A percentile compares a stretch with the other conserved stretches of the same genome.
Evolutionary conservation across 495 filamentous ascomycete species (phyloP).

Genomic region (Podospora fimiseda): DNA sequence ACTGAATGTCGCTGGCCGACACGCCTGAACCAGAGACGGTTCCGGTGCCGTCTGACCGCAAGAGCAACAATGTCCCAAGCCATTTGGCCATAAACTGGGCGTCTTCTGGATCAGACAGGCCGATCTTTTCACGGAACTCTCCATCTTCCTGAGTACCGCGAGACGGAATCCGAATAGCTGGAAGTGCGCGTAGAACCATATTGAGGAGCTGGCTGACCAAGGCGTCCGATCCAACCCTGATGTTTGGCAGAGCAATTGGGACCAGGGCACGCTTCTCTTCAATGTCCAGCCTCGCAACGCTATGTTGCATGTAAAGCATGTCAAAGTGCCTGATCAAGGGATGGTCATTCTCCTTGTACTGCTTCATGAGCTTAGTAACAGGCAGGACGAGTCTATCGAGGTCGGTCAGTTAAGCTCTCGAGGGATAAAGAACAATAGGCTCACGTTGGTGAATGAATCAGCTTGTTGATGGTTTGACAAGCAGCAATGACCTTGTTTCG

Average conservation of each 20-base stretch:
- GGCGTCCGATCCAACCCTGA: conserved; percentile 58
- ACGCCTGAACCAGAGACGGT: conserved; percentile 58
- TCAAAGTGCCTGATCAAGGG: conserved; percentile 82
- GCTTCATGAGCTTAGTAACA: conserved; percentile 72
- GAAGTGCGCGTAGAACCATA: conserved; percentile 67
- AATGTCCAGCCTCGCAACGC: conserved; percentile 60
- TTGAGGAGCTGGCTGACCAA: conserved; percentile 77
- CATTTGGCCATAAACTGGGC: conserved; percentile 67
- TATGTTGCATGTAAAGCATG: conserved; percentile 81
- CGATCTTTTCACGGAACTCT: conserved; percentile 56
- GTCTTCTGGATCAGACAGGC: conserved; percentile 58
- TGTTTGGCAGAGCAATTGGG: conserved; percentile 63
- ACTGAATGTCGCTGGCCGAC: conserved; percentile 61
- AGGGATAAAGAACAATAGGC: not conserved
- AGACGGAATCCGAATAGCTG: conserved; percentile 61
- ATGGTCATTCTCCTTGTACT: conserved; percentile 73
- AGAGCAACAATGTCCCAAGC: conserved; percentile 73
- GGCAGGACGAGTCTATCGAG: conserved; percentile 67
- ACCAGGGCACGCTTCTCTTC: conserved; percentile 52
- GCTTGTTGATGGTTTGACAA: conserved; percentile 56
- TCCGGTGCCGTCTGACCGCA: conserved; percentile 39
- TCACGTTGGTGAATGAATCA: conserved; percentile 38
- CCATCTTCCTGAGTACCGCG: conserved; percentile 74
- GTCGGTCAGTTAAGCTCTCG: conserved; percentile 3
- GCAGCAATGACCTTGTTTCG: conserved; percentile 73